Base-by-base conservation (phyloP, 2,329 filamentous ascomycete genomes). In the Stachybotrys chlorohalonatus region DNA sequence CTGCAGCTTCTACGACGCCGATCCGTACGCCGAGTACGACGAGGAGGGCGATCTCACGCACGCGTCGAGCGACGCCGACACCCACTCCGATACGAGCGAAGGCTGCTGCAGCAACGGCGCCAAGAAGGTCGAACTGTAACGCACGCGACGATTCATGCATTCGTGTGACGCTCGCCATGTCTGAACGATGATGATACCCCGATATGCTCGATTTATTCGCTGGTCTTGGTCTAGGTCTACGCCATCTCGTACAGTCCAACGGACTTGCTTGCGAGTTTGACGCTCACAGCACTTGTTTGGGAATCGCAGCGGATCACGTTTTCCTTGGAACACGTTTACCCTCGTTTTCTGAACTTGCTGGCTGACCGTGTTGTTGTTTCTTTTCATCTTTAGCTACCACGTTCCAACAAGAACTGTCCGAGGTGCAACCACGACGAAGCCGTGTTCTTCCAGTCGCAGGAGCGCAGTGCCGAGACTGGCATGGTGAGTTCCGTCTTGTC, bases 401-500 rank as follows among this genome's bases (percentile, higher is more conserved):
- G 92, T 66, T 86, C 90, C 64, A 89, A 90, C 70, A 90, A 89
- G 74, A 81, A 81, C 57, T 99, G 94, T 75, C 90, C 91, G 53
- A 81, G 79, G 63, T 99, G 95, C 78, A 81, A 82, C 61, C 88
- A 94, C 71, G 84, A 85, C 63, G 92, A 97, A 74, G 91, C 92
- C 49, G 95, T 99, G 57, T 99, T 96, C 76, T 99, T 99, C 78
- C 94, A 99, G 76, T 96, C 92, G 58, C 94, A 99, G 70, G 92
- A 97, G 77, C 88, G 94, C 73, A 96, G 88, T 63, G 90, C 90
- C 51, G 92, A 97, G 73, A 99, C 94, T 49, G 94, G 94, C 76
- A 99, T 99, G 94, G 94, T 97, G 74, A 79, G 88, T 66, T 31
- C 47, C 42, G 30, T 31, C 7, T 42, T 24, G 8, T 16, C 51